A percentile compares a stretch with the other conserved stretches of the same genome.
phyloP scores from a whole-genome alignment of 345 rosid species.

The Dimocarpus longan region DNA sequence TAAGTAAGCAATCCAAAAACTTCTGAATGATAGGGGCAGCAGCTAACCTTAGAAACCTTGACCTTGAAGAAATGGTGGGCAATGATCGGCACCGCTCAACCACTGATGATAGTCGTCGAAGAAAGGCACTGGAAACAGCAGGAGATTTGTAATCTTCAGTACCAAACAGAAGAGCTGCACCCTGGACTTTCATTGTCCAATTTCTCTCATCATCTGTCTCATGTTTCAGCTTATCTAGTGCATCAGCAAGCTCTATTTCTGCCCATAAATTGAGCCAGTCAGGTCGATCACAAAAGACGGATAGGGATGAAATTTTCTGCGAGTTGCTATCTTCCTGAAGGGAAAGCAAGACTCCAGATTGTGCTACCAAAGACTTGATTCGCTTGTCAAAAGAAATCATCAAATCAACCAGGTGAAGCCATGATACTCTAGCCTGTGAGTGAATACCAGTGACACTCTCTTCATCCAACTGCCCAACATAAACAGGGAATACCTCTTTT shows the following conservation, averaged over 20 bases:
- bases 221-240: slow-evolving; percentile 57
- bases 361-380: slow-evolving; percentile 70
- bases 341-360: slow-evolving; percentile 74
- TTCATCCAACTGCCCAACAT: slow-evolving; percentile 63
- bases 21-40: slow-evolving; percentile 59
- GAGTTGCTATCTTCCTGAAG: slow-evolving; percentile 70
- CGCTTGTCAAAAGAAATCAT: slow-evolving; percentile 86
- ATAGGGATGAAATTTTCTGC: slow-evolving; percentile 71
- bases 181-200: slow-evolving; percentile 75
- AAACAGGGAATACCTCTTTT: slow-evolving; percentile 70
- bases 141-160: slow-evolving; percentile 73
- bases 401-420: slow-evolving; percentile 89
- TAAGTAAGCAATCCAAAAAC: slow-evolving; percentile 66
- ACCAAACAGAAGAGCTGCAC: slow-evolving; percentile 50
- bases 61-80: slow-evolving; percentile 57
- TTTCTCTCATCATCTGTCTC: slow-evolving; percentile 64
- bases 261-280: slow-evolving; percentile 97
- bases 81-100: slow-evolving; percentile 73
- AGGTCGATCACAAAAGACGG: slow-evolving; percentile 84
- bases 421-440: slow-evolving; percentile 65
- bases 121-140: slow-evolving; percentile 52
- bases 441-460: slow-evolving; percentile 39
- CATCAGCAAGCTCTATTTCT: slow-evolving; percentile 72
- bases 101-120: slow-evolving; percentile 56
- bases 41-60: slow-evolving; percentile 72